phyloP scores from a whole-genome alignment of 2,329 filamentous ascomycete genomes.

The Aureobasidium sp. region DNA sequence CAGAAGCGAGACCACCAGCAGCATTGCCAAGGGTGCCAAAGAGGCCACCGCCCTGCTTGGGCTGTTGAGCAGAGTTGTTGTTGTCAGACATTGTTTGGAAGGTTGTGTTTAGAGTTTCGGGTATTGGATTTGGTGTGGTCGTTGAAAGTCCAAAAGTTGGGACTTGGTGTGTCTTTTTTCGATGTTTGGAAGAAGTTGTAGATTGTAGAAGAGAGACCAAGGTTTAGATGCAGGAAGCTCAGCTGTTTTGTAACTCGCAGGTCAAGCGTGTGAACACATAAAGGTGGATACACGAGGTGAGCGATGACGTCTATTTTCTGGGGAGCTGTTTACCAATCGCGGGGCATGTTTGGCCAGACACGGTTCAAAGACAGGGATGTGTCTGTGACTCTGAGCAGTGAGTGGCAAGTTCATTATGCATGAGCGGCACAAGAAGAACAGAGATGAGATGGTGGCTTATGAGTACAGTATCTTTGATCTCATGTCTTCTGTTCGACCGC shows the following conservation, averaged over 20 bases:
- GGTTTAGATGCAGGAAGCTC: not conserved
- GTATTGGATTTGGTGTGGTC: not conserved
- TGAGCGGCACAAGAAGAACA: not conserved
- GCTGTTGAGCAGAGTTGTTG: not conserved
- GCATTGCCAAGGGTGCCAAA: not conserved
- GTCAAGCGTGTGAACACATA: not conserved
- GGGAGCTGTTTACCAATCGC: conserved; percentile 3
- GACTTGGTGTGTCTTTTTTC: not conserved
- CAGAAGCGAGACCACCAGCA: conserved; percentile 6
- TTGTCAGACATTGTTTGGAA: conserved; percentile 5
- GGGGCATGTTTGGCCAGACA: not conserved
- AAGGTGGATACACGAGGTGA: not conserved
- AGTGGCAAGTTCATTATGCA: not conserved
- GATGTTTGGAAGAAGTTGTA: not conserved
- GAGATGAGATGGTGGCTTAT: not conserved
- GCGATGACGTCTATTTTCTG: conserved; percentile 1
- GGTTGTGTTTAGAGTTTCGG: not conserved
- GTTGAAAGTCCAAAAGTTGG: not conserved
- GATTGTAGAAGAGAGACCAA: no score
- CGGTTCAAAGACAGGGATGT: conserved; percentile 2
- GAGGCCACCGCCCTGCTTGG: not conserved
- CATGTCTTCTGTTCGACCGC: not conserved
- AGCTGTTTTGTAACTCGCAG: not conserved
- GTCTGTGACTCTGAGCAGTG: not conserved
- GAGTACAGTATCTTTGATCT: not conserved